A percentile compares a stretch with the other conserved stretches of the same genome.
phyloP scores from a whole-genome alignment of 1,284 basidiomycete genomes.

The Microbotryum scabiosae region DNA sequence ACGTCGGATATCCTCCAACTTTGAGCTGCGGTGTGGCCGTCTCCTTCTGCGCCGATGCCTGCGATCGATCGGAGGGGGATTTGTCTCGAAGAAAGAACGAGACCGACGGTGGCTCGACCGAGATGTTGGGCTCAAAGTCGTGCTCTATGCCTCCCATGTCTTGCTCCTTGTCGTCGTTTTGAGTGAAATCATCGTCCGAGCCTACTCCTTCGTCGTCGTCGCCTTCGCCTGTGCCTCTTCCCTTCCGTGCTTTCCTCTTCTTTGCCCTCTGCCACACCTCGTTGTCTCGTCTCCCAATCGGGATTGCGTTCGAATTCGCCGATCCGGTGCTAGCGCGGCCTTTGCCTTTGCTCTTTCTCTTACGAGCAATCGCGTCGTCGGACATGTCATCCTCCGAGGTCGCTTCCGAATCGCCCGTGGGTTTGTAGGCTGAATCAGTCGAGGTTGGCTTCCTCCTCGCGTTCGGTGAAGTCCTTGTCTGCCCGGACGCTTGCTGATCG shows the following conservation, averaged over 20 bases:
- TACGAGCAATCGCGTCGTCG: background rate
- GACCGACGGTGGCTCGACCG: constrained; percentile 2
- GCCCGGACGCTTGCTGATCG: too few relatives aligned
- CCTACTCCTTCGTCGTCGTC: constrained; percentile 5
- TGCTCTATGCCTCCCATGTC: constrained; percentile 2
- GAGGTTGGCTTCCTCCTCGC: constrained; percentile 11
- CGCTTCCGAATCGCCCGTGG: constrained; percentile 1
- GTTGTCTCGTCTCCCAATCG: constrained; percentile 22
- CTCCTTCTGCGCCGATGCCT: background rate
- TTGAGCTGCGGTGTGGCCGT: background rate
- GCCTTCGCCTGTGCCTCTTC: constrained; percentile 2
- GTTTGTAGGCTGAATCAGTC: constrained; percentile 7
- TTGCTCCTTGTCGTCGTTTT: constrained; percentile 8
- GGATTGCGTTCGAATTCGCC: constrained; percentile 1
- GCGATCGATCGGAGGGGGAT: constrained; percentile 1
- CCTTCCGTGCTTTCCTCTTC: constrained; percentile 21
- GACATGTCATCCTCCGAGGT: constrained; percentile 6
- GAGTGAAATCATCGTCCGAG: constrained; percentile 3
- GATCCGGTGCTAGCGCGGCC: constrained; percentile 5
- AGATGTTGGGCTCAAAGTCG: background rate
- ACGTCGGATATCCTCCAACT: background rate
- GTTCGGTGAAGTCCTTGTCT: too few relatives aligned
- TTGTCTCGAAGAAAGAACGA: constrained; percentile 27
- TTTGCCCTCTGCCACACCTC: constrained; percentile 26
- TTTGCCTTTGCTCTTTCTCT: constrained; percentile 23